These are phyloP conservation scores for Taphrina pruni DNA, from an alignment of 1,139 yeast genomes.

Conservation along the genomic window DNA sequence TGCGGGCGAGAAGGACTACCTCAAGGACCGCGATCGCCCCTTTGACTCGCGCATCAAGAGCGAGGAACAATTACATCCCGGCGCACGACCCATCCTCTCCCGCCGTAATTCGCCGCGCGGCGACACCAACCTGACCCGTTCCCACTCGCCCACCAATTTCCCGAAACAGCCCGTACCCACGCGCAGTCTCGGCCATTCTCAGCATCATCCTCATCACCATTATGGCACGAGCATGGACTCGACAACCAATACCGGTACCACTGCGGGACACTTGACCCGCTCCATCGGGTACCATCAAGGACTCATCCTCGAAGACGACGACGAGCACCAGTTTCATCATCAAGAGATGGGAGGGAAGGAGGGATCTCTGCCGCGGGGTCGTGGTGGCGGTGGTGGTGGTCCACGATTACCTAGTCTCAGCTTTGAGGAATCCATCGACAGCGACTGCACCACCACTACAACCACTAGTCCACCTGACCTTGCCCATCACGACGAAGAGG, in stretches of 20 bases:
- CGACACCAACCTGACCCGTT: not conserved
- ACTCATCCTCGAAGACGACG: slow-evolving; percentile 11
- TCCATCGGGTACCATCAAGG: slow-evolving; percentile 26
- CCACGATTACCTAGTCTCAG: slow-evolving; percentile 18
- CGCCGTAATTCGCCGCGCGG: not conserved
- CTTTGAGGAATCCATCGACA: not conserved
- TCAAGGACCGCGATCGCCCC: slow-evolving; percentile 13
- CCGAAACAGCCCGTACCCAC: slow-evolving; percentile 9
- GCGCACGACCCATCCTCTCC: slow-evolving; percentile 20
- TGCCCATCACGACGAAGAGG: not conserved
- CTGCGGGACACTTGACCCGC: slow-evolving; percentile 9
- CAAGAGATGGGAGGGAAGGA: not conserved
- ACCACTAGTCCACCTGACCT: not conserved
- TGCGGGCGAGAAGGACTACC: slow-evolving; percentile 3
- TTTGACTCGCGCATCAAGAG: slow-evolving; percentile 22
- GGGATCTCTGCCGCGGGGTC: too few species aligned
- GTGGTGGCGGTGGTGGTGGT: not conserved
- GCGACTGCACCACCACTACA: not conserved
- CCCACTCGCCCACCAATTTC: slow-evolving; percentile 17
- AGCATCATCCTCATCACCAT: too few species aligned
- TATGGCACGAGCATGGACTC: not conserved
- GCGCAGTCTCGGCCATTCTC: too few species aligned
- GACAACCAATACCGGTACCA: not conserved
- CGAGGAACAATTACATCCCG: slow-evolving; percentile 24
- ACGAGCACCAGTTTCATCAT: not conserved